phyloP scores from a whole-genome alignment of 306 rosid species.

The Gynostemma pentaphyllum region DNA sequence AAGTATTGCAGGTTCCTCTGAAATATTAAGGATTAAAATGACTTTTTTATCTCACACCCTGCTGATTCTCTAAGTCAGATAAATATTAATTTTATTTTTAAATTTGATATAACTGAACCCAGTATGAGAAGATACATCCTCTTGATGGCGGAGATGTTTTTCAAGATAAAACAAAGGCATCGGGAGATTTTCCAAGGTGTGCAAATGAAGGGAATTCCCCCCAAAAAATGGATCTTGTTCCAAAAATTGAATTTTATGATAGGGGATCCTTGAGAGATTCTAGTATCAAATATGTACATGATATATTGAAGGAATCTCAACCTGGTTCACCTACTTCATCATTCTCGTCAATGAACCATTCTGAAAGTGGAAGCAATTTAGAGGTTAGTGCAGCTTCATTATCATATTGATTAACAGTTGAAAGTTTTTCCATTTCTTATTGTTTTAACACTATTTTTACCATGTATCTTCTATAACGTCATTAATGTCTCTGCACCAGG shows the following conservation, averaged over 20 bases:
- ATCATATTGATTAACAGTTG: not conserved
- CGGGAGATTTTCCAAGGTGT: conserved; percentile 17
- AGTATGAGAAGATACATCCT: conserved; percentile 52
- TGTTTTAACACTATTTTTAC: not conserved
- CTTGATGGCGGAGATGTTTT: conserved; percentile 18
- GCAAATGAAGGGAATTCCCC: conserved; percentile 18
- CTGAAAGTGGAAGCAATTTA: conserved; percentile 20
- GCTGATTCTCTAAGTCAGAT: not conserved
- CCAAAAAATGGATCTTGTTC: conserved; percentile 11
- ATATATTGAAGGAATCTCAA: conserved; percentile 22
- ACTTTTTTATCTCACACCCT: not conserved
- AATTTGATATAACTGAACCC: conserved; percentile 14
- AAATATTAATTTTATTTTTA: conserved; percentile 2
- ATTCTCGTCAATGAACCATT: conserved; percentile 25
- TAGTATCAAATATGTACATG: conserved; percentile 24
- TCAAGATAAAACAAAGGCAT: conserved; percentile 12
- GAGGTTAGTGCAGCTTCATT: conserved; percentile 21
- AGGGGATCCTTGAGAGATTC: conserved; percentile 18
- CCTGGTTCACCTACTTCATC: conserved; percentile 22
- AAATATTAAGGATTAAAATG: not conserved
- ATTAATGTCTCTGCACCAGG: conserved; percentile 16
- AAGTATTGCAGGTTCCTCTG: not conserved
- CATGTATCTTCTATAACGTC: not conserved
- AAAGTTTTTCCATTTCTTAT: conserved; percentile 6
- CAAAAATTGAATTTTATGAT: conserved; percentile 13